Conservation (phyloP, 2,329 filamentous ascomycete genomes). For the Paecilomyces sp. region DNA sequence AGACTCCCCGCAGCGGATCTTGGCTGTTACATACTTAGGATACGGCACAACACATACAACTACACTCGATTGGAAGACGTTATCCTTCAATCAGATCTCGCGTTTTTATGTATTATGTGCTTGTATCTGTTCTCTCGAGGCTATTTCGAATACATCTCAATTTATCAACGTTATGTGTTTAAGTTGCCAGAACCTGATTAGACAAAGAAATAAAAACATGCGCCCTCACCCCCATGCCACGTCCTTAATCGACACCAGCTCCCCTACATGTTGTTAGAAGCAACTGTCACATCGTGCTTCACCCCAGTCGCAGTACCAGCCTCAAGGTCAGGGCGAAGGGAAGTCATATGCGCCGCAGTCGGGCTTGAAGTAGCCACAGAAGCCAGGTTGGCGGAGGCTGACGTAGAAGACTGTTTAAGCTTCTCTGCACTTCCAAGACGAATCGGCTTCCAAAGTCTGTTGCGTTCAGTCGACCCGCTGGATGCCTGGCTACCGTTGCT, state of each 20-base stretch:
- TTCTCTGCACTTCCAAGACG: neutral
- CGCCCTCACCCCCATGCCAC: neutral
- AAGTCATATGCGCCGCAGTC: conserved; percentile 1
- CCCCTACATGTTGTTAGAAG: neutral
- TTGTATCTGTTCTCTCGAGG: too few relatives aligned
- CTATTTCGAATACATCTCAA: too few relatives aligned
- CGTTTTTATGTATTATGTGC: too few relatives aligned
- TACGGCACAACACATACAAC: too few relatives aligned
- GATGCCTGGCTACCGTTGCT: conserved; percentile 7
- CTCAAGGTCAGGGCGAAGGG: conserved; percentile 10
- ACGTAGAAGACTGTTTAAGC: conserved; percentile 1
- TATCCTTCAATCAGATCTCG: too few relatives aligned
- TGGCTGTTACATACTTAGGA: conserved; percentile 4
- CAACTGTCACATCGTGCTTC: conserved; percentile 7
- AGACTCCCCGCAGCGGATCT: conserved; percentile 10
- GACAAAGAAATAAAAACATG: neutral
- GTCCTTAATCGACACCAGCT: neutral
- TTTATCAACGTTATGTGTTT: neutral
- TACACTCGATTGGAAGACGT: too few relatives aligned
- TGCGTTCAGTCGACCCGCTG: neutral
- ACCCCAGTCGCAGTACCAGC: conserved; percentile 4
- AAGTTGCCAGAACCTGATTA: neutral
- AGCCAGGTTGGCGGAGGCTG: neutral
- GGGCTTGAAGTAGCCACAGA: neutral
- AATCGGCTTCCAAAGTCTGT: conserved; percentile 2